phyloP scores from a whole-genome alignment of 179 eudicot genomes.

The Beta macrorhiza region DNA sequence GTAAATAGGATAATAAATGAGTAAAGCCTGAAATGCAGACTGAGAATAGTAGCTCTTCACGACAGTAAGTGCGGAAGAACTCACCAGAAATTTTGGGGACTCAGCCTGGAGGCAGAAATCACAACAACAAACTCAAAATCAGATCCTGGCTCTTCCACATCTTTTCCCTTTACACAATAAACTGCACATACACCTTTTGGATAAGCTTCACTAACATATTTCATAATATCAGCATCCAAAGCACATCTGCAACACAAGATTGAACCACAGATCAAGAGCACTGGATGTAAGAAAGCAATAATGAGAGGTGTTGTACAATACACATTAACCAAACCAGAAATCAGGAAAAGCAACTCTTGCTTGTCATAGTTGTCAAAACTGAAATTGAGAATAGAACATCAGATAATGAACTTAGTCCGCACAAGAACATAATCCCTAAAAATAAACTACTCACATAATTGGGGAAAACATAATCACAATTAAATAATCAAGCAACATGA shows the following conservation, averaged over 20 bases:
- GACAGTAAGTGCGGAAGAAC: slow-evolving; percentile 17
- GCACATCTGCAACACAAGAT: slow-evolving; percentile 63
- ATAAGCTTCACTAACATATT: slow-evolving; percentile 84
- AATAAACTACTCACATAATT: no score
- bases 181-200: slow-evolving; percentile 90
- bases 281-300: background rate
- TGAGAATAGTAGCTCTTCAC: background rate
- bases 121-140: slow-evolving; percentile 85
- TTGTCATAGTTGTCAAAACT: background rate
- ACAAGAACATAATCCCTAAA: background rate
- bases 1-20: background rate
- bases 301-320: background rate
- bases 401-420: background rate
- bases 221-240: slow-evolving; percentile 73
- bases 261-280: background rate
- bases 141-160: slow-evolving; percentile 83
- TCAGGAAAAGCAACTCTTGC: background rate
- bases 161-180: slow-evolving; percentile 76
- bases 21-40: slow-evolving; percentile 1
- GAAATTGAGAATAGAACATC: background rate
- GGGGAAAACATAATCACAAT: no score
- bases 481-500: no score
- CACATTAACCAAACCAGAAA: slow-evolving; percentile 7
- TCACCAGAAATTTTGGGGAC: slow-evolving; percentile 96
- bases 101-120: slow-evolving; percentile 84